Conservation (phyloP, 73 alveolate species). For the Blepharisma stoltei region DNA sequence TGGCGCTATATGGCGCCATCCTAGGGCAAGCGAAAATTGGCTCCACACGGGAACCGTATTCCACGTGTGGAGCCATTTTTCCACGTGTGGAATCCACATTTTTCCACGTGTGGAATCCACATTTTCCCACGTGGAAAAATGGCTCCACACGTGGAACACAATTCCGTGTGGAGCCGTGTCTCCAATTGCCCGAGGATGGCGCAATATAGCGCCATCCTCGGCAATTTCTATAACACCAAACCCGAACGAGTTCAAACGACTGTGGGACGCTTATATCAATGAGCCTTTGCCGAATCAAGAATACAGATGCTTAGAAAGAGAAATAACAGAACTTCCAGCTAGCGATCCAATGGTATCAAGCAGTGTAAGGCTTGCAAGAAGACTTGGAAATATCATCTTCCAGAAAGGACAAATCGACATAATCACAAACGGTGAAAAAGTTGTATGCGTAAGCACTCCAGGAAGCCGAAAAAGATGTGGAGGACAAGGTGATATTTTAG, state of each 20-base stretch:
- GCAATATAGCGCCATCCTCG: too few species aligned
- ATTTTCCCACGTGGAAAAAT: too few species aligned
- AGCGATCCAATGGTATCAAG: slow-evolving; percentile 34
- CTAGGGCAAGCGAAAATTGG: too few species aligned
- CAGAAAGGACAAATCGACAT: slow-evolving; percentile 89
- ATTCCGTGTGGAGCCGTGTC: too few species aligned
- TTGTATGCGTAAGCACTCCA: slow-evolving; percentile 50
- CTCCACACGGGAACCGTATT: too few species aligned
- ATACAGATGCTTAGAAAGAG: slow-evolving; percentile 36
- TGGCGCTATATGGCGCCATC: too few species aligned
- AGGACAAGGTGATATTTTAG: slow-evolving; percentile 95
- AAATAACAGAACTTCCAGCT: slow-evolving; percentile 16
- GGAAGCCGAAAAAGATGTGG: slow-evolving; percentile 94
- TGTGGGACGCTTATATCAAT: slow-evolving; percentile 51
- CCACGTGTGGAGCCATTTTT: too few species aligned
- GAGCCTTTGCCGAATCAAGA: slow-evolving; percentile 38
- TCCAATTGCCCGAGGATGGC: too few species aligned
- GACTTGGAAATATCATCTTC: slow-evolving; percentile 58
- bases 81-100: too few species aligned
- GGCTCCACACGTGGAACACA: too few species aligned
- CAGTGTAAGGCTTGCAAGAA: slow-evolving; percentile 54
- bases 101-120: too few species aligned
- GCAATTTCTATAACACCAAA: too few species aligned
- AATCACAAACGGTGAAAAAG: slow-evolving; percentile 84
- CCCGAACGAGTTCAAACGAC: slow-evolving; percentile 79